A percentile compares a stretch with the other conserved stretches of the same genome.
phyloP scores from a whole-genome alignment of 1,139 yeast species.

The Arxiozyma telluris region DNA sequence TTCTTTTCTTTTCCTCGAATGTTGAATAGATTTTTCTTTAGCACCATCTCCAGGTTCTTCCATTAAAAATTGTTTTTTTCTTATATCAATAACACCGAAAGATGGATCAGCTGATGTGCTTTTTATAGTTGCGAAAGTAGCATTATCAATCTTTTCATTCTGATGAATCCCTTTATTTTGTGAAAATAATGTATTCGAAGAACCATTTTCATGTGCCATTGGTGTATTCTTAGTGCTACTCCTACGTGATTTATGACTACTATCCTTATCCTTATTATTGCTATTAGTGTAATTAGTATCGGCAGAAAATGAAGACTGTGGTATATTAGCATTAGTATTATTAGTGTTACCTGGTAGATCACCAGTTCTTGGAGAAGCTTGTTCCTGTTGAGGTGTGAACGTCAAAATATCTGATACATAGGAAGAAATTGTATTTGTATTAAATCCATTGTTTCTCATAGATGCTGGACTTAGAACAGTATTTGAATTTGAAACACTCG shows the following conservation, averaged over 20 bases:
- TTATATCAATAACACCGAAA: neutral
- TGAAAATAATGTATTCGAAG: neutral
- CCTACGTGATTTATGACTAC: neutral
- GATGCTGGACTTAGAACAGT: neutral
- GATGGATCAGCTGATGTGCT: neutral
- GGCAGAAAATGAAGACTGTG: neutral
- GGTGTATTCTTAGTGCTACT: neutral
- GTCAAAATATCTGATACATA: neutral
- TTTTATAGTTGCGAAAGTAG: neutral
- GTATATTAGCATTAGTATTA: neutral
- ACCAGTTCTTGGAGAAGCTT: neutral
- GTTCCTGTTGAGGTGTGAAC: neutral
- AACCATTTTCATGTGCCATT: neutral
- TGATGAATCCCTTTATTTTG: neutral
- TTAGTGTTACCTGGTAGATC: neutral
- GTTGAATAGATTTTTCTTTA: neutral
- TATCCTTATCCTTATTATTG: neutral
- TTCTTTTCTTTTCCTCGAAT: neutral
- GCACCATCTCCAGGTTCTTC: neutral
- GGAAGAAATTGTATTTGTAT: neutral
- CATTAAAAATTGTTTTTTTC: neutral
- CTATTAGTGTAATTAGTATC: neutral
- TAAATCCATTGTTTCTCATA: neutral
- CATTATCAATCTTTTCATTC: neutral
- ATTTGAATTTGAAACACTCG: neutral